Evolutionary conservation across 352 stramenopile species (phyloP).

Genomic region (Globisporangium orthogonon): DNA sequence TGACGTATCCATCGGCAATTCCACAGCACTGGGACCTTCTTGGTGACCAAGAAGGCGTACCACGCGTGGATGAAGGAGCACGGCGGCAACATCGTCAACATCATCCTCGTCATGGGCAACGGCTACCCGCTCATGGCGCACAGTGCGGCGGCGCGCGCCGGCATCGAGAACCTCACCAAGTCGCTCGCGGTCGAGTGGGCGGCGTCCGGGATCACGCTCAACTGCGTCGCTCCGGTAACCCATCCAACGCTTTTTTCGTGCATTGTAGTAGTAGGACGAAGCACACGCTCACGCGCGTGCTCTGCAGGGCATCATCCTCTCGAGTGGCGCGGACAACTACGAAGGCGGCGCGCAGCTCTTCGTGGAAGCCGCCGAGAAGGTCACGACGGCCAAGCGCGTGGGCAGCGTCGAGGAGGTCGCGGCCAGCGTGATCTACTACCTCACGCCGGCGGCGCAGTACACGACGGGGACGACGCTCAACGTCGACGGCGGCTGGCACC

Average conservation of each 20-base stretch:
- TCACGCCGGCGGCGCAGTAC: slow-evolving; percentile 77
- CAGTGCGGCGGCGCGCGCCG: slow-evolving; percentile 85
- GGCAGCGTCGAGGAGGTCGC: slow-evolving; percentile 87
- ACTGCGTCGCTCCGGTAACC: slow-evolving; percentile 91
- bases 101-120: slow-evolving; percentile 92
- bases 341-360: slow-evolving; percentile 84
- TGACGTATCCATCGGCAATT: background rate
- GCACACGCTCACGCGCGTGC: slow-evolving; percentile 15
- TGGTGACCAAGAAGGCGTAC: slow-evolving; percentile 90
- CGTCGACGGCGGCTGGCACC: slow-evolving; percentile 73
- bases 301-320: slow-evolving; percentile 66
- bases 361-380: slow-evolving; percentile 62
- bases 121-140: slow-evolving; percentile 91
- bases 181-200: slow-evolving; percentile 94
- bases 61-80: slow-evolving; percentile 92
- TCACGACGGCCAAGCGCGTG: slow-evolving; percentile 85
- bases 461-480: slow-evolving; percentile 76
- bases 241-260: too few relatives aligned
- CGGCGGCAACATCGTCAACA: slow-evolving; percentile 93
- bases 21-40: slow-evolving; percentile 89
- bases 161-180: slow-evolving; percentile 92
- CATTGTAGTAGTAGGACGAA: too few relatives aligned
- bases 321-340: slow-evolving; percentile 87
- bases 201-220: slow-evolving; percentile 87
- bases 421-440: slow-evolving; percentile 75